These are phyloP conservation scores for Brachypodium distachyon DNA, from an alignment of 202 grass and related monocot species.

Conservation along the genomic window DNA sequence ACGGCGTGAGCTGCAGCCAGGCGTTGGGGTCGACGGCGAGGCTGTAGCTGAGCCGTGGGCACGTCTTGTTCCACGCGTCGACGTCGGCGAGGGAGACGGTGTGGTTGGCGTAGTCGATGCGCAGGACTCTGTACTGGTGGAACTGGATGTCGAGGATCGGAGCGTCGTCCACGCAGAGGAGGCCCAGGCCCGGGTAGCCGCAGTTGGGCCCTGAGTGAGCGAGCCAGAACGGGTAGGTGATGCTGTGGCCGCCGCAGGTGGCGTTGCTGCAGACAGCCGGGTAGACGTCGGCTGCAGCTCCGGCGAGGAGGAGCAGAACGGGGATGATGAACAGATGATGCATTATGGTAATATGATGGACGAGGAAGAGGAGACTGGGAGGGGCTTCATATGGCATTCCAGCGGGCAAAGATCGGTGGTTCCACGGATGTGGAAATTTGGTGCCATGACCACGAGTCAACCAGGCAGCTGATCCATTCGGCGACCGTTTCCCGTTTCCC, in stretches of 20 bases:
- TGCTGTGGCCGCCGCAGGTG: not conserved
- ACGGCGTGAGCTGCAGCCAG: conserved; percentile 9
- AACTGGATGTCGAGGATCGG: conserved; percentile 19
- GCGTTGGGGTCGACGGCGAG: conserved; percentile 6
- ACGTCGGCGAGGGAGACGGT: conserved; percentile 5
- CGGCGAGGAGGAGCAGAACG: not conserved
- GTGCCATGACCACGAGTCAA: no score
- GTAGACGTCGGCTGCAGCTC: not conserved
- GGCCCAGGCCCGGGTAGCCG: conserved; percentile 23
- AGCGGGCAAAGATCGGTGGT: no score
- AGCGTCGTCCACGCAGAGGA: conserved; percentile 12
- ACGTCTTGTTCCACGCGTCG: conserved; percentile 12
- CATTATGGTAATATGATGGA: not conserved
- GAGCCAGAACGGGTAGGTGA: conserved; percentile 38
- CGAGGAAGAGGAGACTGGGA: not conserved
- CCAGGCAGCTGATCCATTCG: no score
- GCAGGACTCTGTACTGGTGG: not conserved
- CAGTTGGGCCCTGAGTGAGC: not conserved
- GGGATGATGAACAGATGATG: not conserved
- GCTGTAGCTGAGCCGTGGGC: conserved; percentile 19
- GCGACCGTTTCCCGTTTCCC: no score
- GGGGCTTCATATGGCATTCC: not conserved
- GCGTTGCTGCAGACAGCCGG: not conserved
- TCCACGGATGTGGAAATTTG: no score
- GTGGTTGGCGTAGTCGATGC: conserved; percentile 19